Percentiles rank a stretch among this genome's conserved stretches.
These are phyloP conservation scores for Backusella westeae DNA, from an alignment of 192 early-diverging fungal species.

Conservation along the genomic window DNA sequence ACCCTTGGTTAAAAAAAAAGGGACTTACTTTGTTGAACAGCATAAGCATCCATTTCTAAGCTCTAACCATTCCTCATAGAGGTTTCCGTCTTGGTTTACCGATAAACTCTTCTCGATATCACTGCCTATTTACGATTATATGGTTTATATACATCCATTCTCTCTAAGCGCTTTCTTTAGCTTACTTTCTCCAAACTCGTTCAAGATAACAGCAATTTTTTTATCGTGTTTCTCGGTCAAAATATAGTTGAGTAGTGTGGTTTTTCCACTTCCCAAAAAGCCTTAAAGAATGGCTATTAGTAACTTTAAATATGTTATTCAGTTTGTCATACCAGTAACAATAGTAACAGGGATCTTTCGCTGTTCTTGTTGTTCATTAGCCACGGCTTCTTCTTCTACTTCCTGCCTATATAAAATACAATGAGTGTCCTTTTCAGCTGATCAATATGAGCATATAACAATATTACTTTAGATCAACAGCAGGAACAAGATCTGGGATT, in stretches of 20 bases:
- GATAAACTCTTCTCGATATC: slow-evolving; percentile 94
- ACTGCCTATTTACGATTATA: slow-evolving; percentile 46
- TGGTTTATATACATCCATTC: background rate
- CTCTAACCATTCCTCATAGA: slow-evolving; percentile 97
- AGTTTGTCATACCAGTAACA: slow-evolving; percentile 27
- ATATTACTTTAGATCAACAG: slow-evolving; percentile 7
- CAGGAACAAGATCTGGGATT: slow-evolving; percentile 29
- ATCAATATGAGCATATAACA: too few species aligned
- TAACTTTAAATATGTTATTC: background rate
- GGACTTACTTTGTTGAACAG: slow-evolving; percentile 87
- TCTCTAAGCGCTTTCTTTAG: background rate
- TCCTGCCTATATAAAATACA: background rate
- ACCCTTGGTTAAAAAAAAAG: background rate
- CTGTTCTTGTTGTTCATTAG: background rate
- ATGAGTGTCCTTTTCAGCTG: too few species aligned
- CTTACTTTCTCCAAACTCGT: slow-evolving; percentile 93
- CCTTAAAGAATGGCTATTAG: slow-evolving; percentile 35
- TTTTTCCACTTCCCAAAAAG: slow-evolving; percentile 87
- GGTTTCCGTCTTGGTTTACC: slow-evolving; percentile 74
- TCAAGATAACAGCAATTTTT: slow-evolving; percentile 96
- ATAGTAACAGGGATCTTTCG: slow-evolving; percentile 47
- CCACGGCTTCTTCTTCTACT: background rate
- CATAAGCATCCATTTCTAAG: slow-evolving; percentile 97
- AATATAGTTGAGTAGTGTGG: slow-evolving; percentile 88
- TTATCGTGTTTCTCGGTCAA: slow-evolving; percentile 85